These are phyloP conservation scores for Zychaea mexicana DNA, from an alignment of 371 early-diverging fungal species.

Conservation along the genomic window DNA sequence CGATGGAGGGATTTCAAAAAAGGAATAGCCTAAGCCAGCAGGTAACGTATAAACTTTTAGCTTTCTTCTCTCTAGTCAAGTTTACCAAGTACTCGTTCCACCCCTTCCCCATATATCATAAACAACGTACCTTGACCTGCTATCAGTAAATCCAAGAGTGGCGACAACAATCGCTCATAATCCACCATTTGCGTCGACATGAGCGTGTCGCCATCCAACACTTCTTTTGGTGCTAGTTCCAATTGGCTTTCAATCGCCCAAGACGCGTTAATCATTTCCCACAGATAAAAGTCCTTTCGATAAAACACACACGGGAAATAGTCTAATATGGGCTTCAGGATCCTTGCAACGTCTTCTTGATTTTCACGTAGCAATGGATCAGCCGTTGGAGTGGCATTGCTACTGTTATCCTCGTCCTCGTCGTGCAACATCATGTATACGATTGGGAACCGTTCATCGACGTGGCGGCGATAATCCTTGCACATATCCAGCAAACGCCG, in stretches of 20 bases:
- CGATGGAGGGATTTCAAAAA: constrained; percentile 30
- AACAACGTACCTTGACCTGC: constrained; percentile 26
- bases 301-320: constrained; percentile 35
- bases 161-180: constrained; percentile 15
- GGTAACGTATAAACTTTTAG: neutral
- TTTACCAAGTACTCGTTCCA: neutral
- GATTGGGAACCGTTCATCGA: constrained; percentile 25
- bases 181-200: constrained; percentile 9
- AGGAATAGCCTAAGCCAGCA: constrained; percentile 19
- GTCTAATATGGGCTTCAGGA: constrained; percentile 3
- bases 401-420: neutral
- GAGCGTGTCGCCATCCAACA: neutral
- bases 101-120: neutral
- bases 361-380: no score
- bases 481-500: constrained; percentile 22
- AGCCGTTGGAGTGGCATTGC: neutral
- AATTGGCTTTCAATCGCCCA: constrained; percentile 14
- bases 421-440: constrained; percentile 23
- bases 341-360: neutral
- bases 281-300: constrained; percentile 20
- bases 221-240: neutral
- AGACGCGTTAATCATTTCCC: constrained; percentile 9
- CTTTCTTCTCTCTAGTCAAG: neutral
- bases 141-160: constrained; percentile 29
- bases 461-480: constrained; percentile 19